phyloP scores from a whole-genome alignment of 2,329 filamentous ascomycete genomes.

The Penicillium sp. region DNA sequence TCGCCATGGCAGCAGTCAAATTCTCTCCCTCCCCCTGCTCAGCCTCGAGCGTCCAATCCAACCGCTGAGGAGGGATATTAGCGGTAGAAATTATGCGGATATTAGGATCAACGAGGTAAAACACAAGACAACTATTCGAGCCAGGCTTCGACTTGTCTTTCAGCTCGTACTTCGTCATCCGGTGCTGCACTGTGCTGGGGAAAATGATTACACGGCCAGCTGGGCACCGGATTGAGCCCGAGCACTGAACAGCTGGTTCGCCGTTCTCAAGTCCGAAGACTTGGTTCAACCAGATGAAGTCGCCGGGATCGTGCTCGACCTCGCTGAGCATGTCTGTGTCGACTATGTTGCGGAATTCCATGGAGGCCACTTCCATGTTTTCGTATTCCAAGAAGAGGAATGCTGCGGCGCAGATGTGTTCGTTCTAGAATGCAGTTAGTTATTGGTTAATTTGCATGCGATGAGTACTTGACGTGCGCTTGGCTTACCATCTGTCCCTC shows the following conservation, averaged over 20 bases:
- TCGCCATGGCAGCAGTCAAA: constrained; percentile 12
- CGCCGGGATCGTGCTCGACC: constrained; percentile 30
- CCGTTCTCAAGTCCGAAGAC: constrained; percentile 29
- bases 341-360: constrained; percentile 53
- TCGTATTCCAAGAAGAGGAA: constrained; percentile 63
- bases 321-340: constrained; percentile 30
- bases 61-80: constrained; percentile 55
- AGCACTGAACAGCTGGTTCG: constrained; percentile 24
- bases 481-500: constrained; percentile 48
- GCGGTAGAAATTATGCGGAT: constrained; percentile 54
- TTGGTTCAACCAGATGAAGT: constrained; percentile 32
- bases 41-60: constrained; percentile 42
- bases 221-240: constrained; percentile 20
- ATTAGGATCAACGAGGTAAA: constrained; percentile 62
- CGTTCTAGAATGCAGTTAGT: constrained; percentile 46
- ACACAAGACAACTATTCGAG: constrained; percentile 54
- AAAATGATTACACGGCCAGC: constrained; percentile 26
- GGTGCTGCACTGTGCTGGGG: constrained; percentile 51
- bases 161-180: constrained; percentile 52
- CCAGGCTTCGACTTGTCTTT: constrained; percentile 54
- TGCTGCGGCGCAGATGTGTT: constrained; percentile 64
- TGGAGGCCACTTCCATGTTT: constrained; percentile 57
- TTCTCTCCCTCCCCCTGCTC: constrained; percentile 30
- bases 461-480: too few relatives aligned
- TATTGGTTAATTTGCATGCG: neutral